Conservation (phyloP, 768 basidiomycete genomes). For the Coprinopsis sp. region DNA sequence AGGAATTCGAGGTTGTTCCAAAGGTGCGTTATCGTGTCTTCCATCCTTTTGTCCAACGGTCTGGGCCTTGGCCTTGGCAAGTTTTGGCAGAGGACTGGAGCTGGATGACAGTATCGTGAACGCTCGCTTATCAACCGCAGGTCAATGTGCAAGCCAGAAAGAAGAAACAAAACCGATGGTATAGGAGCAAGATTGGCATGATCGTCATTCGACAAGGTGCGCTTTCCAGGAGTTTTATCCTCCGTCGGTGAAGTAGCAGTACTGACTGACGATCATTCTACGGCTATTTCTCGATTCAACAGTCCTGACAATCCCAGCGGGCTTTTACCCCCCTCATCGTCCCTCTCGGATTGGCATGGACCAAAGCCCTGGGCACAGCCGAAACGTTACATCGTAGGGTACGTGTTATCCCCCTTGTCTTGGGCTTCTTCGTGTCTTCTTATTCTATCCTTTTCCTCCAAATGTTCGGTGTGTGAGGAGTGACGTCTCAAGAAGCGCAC, state of each 20-base stretch:
- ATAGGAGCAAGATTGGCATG: too few species aligned
- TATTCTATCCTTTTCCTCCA: background rate
- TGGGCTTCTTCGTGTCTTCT: background rate
- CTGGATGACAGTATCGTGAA: too few species aligned
- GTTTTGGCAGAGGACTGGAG: too few species aligned
- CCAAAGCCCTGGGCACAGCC: constrained; percentile 66
- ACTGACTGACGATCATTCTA: background rate
- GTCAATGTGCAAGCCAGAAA: too few species aligned
- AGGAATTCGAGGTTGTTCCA: constrained; percentile 53
- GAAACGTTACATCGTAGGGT: constrained; percentile 67
- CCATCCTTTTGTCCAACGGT: constrained; percentile 18
- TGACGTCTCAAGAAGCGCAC: too few species aligned
- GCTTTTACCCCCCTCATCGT: constrained; percentile 72
- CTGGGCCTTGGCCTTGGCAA: constrained; percentile 33
- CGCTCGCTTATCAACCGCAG: too few species aligned
- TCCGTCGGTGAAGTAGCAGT: background rate
- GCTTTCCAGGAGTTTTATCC: background rate
- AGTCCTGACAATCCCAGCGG: constrained; percentile 59
- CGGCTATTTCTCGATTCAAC: background rate
- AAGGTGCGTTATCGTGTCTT: too few species aligned
- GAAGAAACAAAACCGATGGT: too few species aligned
- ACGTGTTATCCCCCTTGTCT: constrained; percentile 23
- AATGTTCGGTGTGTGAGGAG: too few species aligned
- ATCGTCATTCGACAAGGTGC: too few species aligned
- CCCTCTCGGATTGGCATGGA: constrained; percentile 51